Evolutionary conservation across 345 rosid species (phyloP), one percentile per base, ranked within the genome.

Genomic region (Citrus maxima): DNA sequence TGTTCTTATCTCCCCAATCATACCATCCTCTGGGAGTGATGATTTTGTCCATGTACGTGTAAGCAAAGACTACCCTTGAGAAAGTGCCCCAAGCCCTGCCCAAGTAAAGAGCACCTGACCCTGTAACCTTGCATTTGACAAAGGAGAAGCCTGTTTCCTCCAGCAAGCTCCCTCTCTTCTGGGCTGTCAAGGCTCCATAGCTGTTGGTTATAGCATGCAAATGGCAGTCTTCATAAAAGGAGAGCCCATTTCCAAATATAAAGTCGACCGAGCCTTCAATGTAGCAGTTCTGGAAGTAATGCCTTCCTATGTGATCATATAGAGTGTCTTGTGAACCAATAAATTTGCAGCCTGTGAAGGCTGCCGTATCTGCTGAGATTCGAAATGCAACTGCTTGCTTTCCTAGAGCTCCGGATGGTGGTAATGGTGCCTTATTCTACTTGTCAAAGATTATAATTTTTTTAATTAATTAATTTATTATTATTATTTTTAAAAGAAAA

Each of bases 21-120:
- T 81, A 80, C 90, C 90, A 86, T 69, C 90, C 90, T 72, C 58
- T 58, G 0, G 88, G 84, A 6, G 74, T 79, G 68, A 85, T 69
- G 70, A 74, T 75, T 69, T 73, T 82, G 76, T 82, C 84, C 83
- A 85, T 83, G 75, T 78, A 87, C 58, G 87, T 83, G 56, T 75
- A 85, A 27, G 86, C 83, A 70, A 85, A 87, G 28, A 85, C 84
- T 24, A 85, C 90, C 70, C 84, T 83, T 4, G 85, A 85, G 70
- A 82, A 88, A 76, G 68, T 78, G 25, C 88, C 89, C 89, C 89
- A 86, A 4, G 89, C 88, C 81, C 86, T 78, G 37, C 90, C 90
- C 78, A 86, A 61, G 75, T 79, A 79, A 40, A 83, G 83, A 13
- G 81, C 82, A 25, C 86, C 82, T 13, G 82, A 79, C 21, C 90